These are phyloP conservation scores for Arthrobotrys megalospora DNA, from an alignment of 2,329 filamentous ascomycete genomes.

Conservation along the genomic window DNA sequence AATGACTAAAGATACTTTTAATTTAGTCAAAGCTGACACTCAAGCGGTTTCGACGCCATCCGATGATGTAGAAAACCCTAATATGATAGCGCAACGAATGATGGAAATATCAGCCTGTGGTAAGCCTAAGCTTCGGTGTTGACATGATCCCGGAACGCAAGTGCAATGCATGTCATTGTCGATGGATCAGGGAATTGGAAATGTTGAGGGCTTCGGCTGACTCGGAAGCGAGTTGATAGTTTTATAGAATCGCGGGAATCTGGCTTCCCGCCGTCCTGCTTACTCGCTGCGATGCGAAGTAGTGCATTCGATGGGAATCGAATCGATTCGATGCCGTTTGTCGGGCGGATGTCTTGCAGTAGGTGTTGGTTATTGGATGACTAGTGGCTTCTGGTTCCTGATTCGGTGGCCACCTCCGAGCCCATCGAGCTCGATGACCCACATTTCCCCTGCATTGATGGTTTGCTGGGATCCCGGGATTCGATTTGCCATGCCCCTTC, in stretches of 20 bases:
- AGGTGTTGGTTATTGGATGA: constrained; percentile 31
- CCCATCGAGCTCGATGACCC: constrained; percentile 51
- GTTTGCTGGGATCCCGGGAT: constrained; percentile 47
- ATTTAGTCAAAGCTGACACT: constrained; percentile 51
- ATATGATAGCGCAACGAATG: neutral
- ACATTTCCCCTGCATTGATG: constrained; percentile 57
- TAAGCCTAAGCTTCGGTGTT: constrained; percentile 23
- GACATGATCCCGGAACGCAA: constrained; percentile 5
- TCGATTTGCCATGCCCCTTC: constrained; percentile 59
- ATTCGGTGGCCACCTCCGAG: constrained; percentile 56
- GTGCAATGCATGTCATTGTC: constrained; percentile 3
- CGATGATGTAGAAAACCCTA: constrained; percentile 34
- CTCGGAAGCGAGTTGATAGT: constrained; percentile 12
- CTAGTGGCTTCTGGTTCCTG: constrained; percentile 53
- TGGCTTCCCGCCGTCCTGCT: constrained; percentile 36
- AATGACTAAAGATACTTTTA: constrained; percentile 35
- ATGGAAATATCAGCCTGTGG: neutral
- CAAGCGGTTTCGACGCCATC: constrained; percentile 34
- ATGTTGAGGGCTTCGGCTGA: constrained; percentile 36
- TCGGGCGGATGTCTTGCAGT: constrained; percentile 53
- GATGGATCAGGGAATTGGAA: neutral
- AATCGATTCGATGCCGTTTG: constrained; percentile 50
- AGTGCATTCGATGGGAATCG: constrained; percentile 32
- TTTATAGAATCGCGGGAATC: constrained; percentile 46
- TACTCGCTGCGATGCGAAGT: constrained; percentile 42